Evolutionary conservation across 2,329 filamentous ascomycete genomes (phyloP).

Genomic region (Diaporthe ilicicola): DNA sequence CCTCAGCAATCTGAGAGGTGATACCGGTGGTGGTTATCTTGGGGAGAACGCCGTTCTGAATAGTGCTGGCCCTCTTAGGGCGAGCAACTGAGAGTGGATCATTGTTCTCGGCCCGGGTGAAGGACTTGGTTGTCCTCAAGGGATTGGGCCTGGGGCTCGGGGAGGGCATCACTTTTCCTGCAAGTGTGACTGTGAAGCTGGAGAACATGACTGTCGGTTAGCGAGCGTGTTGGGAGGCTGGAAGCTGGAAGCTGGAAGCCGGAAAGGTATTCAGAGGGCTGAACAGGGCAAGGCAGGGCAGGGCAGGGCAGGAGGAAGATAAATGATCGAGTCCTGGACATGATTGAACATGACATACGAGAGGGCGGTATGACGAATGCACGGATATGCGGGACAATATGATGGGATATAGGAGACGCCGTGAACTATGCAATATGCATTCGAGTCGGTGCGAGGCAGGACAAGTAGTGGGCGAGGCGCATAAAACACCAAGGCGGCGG

Average conservation of each 20-base stretch:
- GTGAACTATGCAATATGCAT: conserved; percentile 15
- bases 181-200: conserved; percentile 38
- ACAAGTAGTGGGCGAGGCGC: not conserved
- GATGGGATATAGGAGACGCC: conserved; percentile 7
- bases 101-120: conserved; percentile 34
- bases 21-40: conserved; percentile 33
- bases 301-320: not conserved
- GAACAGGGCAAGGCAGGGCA: not conserved
- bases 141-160: conserved; percentile 36
- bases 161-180: conserved; percentile 32
- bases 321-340: not conserved
- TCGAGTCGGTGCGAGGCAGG: not conserved
- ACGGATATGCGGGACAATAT: conserved; percentile 4
- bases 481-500: conserved; percentile 15
- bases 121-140: conserved; percentile 42
- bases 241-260: conserved; percentile 23
- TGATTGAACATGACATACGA: conserved; percentile 17
- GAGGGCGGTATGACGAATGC: conserved; percentile 18
- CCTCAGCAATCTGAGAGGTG: conserved; percentile 32
- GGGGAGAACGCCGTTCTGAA: conserved; percentile 49
- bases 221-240: not conserved
- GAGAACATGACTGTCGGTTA: conserved; percentile 39
- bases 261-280: conserved; percentile 13
- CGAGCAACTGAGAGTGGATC: conserved; percentile 35
- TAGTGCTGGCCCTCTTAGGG: conserved; percentile 57